Base-by-base conservation (phyloP, 1,284 basidiomycete species). In the Chalciporus sp. region DNA sequence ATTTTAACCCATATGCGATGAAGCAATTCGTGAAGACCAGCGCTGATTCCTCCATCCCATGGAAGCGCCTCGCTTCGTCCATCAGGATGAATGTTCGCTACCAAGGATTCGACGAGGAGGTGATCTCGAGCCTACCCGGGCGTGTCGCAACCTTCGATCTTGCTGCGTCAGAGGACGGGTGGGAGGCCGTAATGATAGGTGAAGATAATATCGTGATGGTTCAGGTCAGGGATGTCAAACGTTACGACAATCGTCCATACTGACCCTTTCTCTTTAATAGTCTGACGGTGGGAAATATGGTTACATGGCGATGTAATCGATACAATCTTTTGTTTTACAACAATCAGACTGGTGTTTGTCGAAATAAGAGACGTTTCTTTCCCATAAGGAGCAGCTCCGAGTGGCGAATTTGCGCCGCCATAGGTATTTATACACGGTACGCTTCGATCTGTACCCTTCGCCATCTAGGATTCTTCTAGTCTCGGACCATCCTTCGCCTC, bases 121-220 rank as follows among this genome's bases (percentile, higher is more conserved):
- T 72, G 9, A 11, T 11, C 4, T 70, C 67, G 5, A 33, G n/a
- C 17, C 42, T 72, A 7, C 65, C 68, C 19, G 67, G 70, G 16
- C 67, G 70, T 31, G 67, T 71, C 11, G 40, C 54, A 26, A 35
- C n/a, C 28, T 1, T 63, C 42, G 42, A 20, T 10, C 58, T 70
- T 27, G 40, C 42, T 4, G 42, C 39, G 20, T 50, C 42, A 14
- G 57, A 54, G 5, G 48, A 47, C 1, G 64, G 63, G 2, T 72
- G 68, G 67, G 61, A 69, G 11, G 54, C 68, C 33, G 53, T 50
- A 29, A 72, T 68, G 70, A 63, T 68, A 8, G 67, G 70, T 16
- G 70, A 71, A 55, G 52, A 72, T 43, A 62, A 71, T 37, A 58
- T 71, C 17, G 37, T 68, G 16, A 57, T 72, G 55, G 65, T 68